phyloP scores from a whole-genome alignment of 2,329 filamentous ascomycete species.

The Eutypella sp. region DNA sequence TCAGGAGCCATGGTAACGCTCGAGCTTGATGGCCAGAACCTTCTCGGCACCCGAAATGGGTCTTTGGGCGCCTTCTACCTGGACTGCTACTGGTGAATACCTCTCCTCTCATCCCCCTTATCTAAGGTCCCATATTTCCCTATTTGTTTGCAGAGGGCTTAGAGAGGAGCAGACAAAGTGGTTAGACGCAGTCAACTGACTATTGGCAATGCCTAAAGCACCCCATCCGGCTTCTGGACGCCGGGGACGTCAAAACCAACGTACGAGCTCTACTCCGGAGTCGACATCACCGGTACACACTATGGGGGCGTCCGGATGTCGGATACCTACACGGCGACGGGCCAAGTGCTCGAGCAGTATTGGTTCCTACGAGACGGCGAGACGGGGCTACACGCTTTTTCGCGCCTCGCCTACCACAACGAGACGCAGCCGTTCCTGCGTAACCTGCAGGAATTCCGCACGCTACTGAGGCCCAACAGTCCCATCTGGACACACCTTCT shows the following conservation, averaged over 20 bases:
- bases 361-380: constrained; percentile 60
- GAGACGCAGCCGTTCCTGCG: constrained; percentile 49
- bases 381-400: constrained; percentile 58
- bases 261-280: constrained; percentile 47
- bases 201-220: too few relatives aligned
- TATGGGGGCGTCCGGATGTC: constrained; percentile 58
- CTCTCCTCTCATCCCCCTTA: too few relatives aligned
- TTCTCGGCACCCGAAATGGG: constrained; percentile 43
- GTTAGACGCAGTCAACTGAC: too few relatives aligned
- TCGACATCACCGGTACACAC: constrained; percentile 42
- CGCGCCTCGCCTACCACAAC: constrained; percentile 55
- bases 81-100: constrained; percentile 52
- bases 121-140: too few relatives aligned
- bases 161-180: too few relatives aligned
- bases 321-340: constrained; percentile 52
- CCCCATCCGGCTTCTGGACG: constrained; percentile 53
- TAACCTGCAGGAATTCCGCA: constrained; percentile 57
- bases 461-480: constrained; percentile 55
- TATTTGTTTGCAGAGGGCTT: too few relatives aligned
- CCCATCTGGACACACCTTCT: constrained; percentile 57
- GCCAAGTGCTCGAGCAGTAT: constrained; percentile 58
- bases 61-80: constrained; percentile 52
- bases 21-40: constrained; percentile 36
- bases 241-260: constrained; percentile 44
- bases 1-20: constrained; percentile 32